phyloP scores from a whole-genome alignment of 352 stramenopile species.

The Phytopythium oedochilum region DNA sequence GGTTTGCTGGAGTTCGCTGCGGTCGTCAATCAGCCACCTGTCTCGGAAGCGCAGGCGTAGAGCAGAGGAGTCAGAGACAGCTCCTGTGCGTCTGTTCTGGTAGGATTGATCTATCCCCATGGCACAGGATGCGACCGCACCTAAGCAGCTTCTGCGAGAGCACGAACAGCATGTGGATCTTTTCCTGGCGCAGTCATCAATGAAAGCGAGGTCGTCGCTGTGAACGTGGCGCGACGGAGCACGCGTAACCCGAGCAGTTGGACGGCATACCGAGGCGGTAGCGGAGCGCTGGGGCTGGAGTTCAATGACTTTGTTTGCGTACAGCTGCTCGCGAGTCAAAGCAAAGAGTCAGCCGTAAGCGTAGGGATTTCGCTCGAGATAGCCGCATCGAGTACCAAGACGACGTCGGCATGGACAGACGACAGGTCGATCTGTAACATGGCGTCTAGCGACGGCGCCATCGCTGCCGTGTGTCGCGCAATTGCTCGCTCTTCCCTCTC shows the following conservation, averaged over 20 bases:
- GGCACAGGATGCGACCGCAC: conserved; percentile 10
- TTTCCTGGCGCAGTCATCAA: conserved; percentile 23
- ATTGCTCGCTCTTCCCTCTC: too few species aligned
- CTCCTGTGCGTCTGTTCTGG: too few species aligned
- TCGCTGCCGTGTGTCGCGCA: neutral
- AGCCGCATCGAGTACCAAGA: conserved; percentile 15
- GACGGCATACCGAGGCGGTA: conserved; percentile 7
- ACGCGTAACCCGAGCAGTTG: too few species aligned
- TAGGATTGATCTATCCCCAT: neutral
- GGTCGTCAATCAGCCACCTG: conserved; percentile 29
- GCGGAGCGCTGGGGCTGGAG: conserved; percentile 22
- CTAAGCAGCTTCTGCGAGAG: conserved; percentile 30
- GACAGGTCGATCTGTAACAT: conserved; percentile 25
- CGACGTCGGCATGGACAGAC: conserved; percentile 18
- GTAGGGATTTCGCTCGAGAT: too few species aligned
- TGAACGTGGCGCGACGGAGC: too few species aligned
- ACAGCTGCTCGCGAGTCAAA: conserved; percentile 11
- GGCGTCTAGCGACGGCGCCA: conserved; percentile 23
- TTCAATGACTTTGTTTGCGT: conserved; percentile 26
- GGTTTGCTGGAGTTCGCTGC: conserved; percentile 7
- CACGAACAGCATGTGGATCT: conserved; percentile 33
- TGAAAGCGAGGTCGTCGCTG: too few species aligned
- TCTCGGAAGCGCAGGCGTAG: neutral
- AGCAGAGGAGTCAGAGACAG: too few species aligned
- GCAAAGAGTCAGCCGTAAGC: neutral